Evolutionary conservation across 768 basidiomycete species (phyloP).

Genomic region (Coprinopsis sp.): DNA sequence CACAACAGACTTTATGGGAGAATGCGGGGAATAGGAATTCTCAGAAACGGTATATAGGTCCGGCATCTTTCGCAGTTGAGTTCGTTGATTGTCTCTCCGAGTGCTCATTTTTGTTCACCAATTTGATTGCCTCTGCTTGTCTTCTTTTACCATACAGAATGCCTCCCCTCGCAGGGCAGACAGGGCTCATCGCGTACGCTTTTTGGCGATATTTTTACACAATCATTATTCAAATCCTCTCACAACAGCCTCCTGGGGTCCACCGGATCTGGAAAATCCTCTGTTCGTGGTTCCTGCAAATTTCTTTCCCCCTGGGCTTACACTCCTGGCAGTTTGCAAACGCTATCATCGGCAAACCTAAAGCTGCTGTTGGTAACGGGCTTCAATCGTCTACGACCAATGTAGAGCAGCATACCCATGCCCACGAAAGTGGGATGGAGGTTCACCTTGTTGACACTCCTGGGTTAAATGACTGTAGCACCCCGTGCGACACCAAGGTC

Average conservation of each 20-base stretch:
- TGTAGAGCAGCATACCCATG: background rate
- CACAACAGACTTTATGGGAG: no score
- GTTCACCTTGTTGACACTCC: conserved; percentile 2
- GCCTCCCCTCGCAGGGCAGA: no score
- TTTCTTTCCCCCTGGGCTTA: background rate
- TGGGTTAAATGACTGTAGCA: conserved; percentile 2
- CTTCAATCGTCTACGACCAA: background rate
- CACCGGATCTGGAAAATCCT: conserved; percentile 6
- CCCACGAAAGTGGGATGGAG: background rate
- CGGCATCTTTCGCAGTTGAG: no score
- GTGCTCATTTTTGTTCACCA: no score
- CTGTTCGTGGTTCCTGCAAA: background rate
- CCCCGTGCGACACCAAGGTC: background rate
- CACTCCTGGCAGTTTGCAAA: conserved; percentile 4
- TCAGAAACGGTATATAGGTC: no score
- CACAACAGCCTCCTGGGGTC: conserved; percentile 4
- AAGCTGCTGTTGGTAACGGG: background rate
- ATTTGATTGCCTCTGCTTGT: no score
- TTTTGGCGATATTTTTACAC: no score
- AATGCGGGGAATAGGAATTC: no score
- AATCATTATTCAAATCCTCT: no score
- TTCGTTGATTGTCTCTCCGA: no score
- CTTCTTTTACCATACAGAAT: no score
- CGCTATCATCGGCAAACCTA: background rate
- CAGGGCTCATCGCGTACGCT: no score